Evolutionary conservation across 805 yeast genomes (phyloP).

Genomic region (Starmerella kuoi): DNA sequence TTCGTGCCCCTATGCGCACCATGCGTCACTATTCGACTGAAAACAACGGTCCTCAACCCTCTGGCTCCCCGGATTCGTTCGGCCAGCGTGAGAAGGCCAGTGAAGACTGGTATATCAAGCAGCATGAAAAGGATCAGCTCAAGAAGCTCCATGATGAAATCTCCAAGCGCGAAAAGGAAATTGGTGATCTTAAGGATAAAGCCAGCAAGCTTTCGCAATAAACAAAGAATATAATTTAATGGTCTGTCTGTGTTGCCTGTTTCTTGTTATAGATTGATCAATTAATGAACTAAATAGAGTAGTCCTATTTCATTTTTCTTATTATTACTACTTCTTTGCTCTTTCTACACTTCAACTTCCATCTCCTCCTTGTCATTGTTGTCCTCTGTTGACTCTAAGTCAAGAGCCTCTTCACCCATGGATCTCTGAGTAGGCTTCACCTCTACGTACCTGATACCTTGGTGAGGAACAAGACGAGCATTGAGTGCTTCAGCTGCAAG

Average conservation of each 20-base stretch:
- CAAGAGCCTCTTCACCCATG: neutral
- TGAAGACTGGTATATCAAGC: slow-evolving; percentile 81
- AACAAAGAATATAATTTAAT: neutral
- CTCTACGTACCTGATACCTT: slow-evolving; percentile 28
- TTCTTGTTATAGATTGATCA: too few species aligned
- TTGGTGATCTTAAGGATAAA: slow-evolving; percentile 23
- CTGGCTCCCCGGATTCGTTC: slow-evolving; percentile 44
- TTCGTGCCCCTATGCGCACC: slow-evolving; percentile 10
- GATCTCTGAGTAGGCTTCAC: slow-evolving; percentile 18
- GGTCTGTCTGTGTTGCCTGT: too few species aligned
- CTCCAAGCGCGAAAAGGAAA: slow-evolving; percentile 25
- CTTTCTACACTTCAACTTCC: slow-evolving; percentile 4
- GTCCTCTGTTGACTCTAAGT: neutral
- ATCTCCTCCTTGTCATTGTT: neutral
- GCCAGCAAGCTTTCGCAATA: slow-evolving; percentile 19
- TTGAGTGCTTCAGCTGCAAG: slow-evolving; percentile 27
- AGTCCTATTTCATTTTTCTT: neutral
- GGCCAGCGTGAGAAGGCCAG: slow-evolving; percentile 86
- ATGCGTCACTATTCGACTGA: slow-evolving; percentile 18
- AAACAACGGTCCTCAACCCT: slow-evolving; percentile 9
- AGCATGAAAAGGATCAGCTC: slow-evolving; percentile 71
- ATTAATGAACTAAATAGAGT: neutral
- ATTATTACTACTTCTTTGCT: neutral
- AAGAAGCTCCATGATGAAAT: slow-evolving; percentile 40
- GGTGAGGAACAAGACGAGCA: slow-evolving; percentile 22